Conservation (phyloP, 176 grass and related monocot genomes). For the Secale cereale region DNA sequence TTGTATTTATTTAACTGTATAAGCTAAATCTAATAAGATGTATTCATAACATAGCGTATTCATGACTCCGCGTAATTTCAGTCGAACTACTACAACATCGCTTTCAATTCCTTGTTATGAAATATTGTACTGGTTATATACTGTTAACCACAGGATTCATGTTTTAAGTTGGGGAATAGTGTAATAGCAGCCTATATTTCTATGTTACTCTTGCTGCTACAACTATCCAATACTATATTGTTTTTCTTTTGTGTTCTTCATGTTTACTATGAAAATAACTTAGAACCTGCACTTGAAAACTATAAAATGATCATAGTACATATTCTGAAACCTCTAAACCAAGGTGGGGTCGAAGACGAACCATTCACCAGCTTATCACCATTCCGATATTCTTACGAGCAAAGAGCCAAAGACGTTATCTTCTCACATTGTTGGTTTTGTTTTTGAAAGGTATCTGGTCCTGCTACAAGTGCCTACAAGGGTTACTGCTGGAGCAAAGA, state of each 20-base stretch:
- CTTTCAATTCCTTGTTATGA: background rate
- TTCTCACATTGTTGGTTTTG: conserved; percentile 25
- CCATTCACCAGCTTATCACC: background rate
- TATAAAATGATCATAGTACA: background rate
- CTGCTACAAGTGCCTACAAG: conserved; percentile 86
- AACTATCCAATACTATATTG: conserved; percentile 3
- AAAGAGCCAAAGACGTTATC: background rate
- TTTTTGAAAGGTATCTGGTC: conserved; percentile 59
- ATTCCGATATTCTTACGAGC: background rate
- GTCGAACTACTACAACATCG: background rate
- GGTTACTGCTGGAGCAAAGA: conserved; percentile 57
- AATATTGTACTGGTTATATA: background rate
- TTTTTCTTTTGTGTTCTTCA: background rate
- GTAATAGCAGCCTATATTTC: background rate
- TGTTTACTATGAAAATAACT: background rate
- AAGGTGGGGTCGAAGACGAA: background rate
- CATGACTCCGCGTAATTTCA: background rate
- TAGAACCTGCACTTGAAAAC: background rate
- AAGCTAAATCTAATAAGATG: background rate
- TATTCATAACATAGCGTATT: background rate
- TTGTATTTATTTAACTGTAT: background rate
- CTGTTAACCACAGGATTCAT: background rate
- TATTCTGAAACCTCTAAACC: background rate
- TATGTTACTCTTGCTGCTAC: background rate
- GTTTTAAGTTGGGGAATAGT: background rate